These are phyloP conservation scores for Moniliophthora roreri DNA, from an alignment of 1,284 basidiomycete genomes.

Conservation along the genomic window DNA sequence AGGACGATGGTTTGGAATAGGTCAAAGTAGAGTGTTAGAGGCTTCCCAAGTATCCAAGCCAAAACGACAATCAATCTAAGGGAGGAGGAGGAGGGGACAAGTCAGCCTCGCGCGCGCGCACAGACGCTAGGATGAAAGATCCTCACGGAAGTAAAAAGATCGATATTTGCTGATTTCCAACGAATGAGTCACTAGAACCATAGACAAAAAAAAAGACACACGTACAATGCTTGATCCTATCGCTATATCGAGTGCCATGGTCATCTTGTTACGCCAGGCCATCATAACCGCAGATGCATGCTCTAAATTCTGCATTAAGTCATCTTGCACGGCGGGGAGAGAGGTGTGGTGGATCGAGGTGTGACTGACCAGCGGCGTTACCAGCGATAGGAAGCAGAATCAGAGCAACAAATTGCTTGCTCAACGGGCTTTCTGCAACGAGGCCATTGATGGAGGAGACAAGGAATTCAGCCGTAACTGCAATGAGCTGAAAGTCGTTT, in stretches of 20 bases:
- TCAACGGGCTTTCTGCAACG: not conserved
- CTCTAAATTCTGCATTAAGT: not conserved
- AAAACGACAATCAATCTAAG: conserved; percentile 7
- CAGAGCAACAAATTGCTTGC: conserved; percentile 8
- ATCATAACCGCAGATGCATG: conserved; percentile 6
- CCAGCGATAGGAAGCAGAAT: conserved; percentile 8
- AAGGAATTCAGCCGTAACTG: conserved; percentile 8
- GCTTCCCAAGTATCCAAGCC: conserved; percentile 5
- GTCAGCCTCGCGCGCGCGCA: not conserved
- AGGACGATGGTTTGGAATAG: conserved; percentile 1
- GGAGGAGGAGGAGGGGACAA: too few relatives aligned
- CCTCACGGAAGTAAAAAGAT: conserved; percentile 8
- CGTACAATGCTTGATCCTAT: conserved; percentile 9
- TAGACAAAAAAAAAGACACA: not conserved
- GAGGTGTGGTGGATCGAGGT: too few relatives aligned
- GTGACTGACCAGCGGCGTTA: conserved; percentile 7
- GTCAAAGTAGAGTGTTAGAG: conserved; percentile 7
- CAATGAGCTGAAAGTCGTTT: conserved; percentile 10
- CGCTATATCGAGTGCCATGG: conserved; percentile 6
- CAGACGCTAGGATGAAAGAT: not conserved
- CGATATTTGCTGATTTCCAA: conserved; percentile 6
- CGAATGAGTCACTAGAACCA: not conserved
- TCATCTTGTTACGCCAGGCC: conserved; percentile 2
- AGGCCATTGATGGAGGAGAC: conserved; percentile 8
- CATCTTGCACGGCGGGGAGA: too few relatives aligned